phyloP scores from a whole-genome alignment of 2,329 filamentous ascomycete genomes.

The Aspergillus sp. region DNA sequence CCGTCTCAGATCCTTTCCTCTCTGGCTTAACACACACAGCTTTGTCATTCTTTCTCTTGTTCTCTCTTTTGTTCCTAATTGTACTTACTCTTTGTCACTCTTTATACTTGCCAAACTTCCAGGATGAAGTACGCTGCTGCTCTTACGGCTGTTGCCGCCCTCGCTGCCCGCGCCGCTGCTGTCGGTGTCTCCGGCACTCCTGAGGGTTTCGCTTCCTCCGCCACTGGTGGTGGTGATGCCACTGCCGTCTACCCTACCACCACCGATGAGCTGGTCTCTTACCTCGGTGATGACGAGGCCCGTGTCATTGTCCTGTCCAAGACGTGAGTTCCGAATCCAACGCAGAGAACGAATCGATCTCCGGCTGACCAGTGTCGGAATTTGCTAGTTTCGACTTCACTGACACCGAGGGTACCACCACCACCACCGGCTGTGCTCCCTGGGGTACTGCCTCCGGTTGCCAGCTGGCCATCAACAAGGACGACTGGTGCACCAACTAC shows the following conservation, averaged over 20 bases:
- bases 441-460: conserved; percentile 56
- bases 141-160: conserved; percentile 16
- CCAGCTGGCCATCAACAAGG: conserved; percentile 63
- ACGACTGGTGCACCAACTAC: conserved; percentile 62
- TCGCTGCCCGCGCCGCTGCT: conserved; percentile 18
- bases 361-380: not conserved
- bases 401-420: conserved; percentile 42
- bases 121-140: conserved; percentile 23
- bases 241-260: conserved; percentile 57
- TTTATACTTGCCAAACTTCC: conserved; percentile 10
- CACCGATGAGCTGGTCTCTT: conserved; percentile 59
- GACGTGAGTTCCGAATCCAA: conserved; percentile 5
- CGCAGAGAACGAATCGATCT: not conserved
- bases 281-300: conserved; percentile 56
- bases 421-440: conserved; percentile 56
- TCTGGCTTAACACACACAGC: conserved; percentile 4
- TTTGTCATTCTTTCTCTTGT: conserved; percentile 7
- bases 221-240: conserved; percentile 62
- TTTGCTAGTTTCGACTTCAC: conserved; percentile 21
- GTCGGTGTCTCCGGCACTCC: conserved; percentile 34
- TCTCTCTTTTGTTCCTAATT: conserved; percentile 3
- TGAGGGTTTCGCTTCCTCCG: conserved; percentile 54
- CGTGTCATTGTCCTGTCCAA: conserved; percentile 56
- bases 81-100: not conserved
- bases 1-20: conserved; percentile 5